Base-by-base conservation (phyloP, 169 alveolate genomes). In the Plasmodium inui region DNA sequence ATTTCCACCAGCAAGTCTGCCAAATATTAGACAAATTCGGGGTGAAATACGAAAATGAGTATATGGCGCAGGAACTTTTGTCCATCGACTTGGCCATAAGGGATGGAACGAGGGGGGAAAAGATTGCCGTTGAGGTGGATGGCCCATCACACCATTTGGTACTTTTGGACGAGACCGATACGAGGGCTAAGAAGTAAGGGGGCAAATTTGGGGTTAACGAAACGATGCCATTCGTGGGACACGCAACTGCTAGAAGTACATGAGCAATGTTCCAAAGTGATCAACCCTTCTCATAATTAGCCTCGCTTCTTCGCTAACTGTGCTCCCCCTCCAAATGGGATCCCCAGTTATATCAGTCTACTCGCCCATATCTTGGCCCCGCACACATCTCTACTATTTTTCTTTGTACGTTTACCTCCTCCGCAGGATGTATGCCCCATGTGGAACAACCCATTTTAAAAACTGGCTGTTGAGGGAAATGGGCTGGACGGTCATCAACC, bases 61-160 rank as follows among this genome's bases (percentile, higher is more conserved):
- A 82, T 41, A 91, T 91, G 41, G 83, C 95, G 26, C 80, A 91
- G 76, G 95, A 91, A 71, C 46, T 91, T 9, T 91, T 91, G 55
- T 41, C 80, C 4, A 46, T 91, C n/a, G 95, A 91, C 57, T 81
- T 91, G 76, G 67, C 26, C 74, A 81, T 91, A 71, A 82, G 34
- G 55, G 41, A 26, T 37, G 82, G 79, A 32, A n/a, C 37, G 5
- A 28, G 19, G 10, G 50, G 53, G 26, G 74, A 91, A 34, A 91
- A 82, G 67, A 41, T 91, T 19, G 95, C 95, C 30, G 83, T 91
- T 30, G 95, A 91, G 76, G 70, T 91, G 17, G 95, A 91, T 39
- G 95, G 95, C 41, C 95, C 95, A 8, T 91, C 95, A n/a, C 95
- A 91, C 46, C 95, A 91, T 71, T 55, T 91, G 57, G 55, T 91